Conservation (phyloP, 306 rosid species). For the Vigna hirtella region DNA sequence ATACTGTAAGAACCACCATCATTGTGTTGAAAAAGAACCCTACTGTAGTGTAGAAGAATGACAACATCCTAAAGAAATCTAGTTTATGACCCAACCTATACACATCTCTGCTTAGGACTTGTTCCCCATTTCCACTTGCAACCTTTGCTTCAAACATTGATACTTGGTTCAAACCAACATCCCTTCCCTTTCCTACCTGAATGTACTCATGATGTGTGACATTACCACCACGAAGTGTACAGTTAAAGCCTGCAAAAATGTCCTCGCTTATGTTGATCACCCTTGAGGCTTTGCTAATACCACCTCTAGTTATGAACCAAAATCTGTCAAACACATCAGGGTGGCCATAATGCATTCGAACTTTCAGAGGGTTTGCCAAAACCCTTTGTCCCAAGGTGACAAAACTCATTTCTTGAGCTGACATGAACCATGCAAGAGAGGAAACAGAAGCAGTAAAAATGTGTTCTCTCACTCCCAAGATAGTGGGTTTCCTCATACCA, state of each 20-base stretch:
- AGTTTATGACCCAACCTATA: constrained; percentile 88
- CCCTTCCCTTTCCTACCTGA: constrained; percentile 96
- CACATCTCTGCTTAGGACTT: constrained; percentile 81
- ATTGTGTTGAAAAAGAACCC: constrained; percentile 86
- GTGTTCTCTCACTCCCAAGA: constrained; percentile 93
- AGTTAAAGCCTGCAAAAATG: constrained; percentile 90
- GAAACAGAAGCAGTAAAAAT: constrained; percentile 92
- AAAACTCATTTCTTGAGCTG: constrained; percentile 92
- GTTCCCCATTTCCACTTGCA: constrained; percentile 95
- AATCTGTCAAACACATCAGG: constrained; percentile 96
- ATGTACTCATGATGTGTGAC: constrained; percentile 93
- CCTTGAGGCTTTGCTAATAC: constrained; percentile 89
- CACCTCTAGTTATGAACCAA: constrained; percentile 90
- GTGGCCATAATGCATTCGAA: constrained; percentile 95
- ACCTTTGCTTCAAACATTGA: constrained; percentile 97
- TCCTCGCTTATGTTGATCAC: constrained; percentile 94
- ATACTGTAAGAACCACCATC: constrained; percentile 78
- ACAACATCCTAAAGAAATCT: constrained; percentile 85
- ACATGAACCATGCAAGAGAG: constrained; percentile 97
- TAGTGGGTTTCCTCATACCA: constrained; percentile 80
- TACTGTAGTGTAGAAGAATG: constrained; percentile 83
- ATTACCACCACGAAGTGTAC: constrained; percentile 87
- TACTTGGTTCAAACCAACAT: constrained; percentile 86
- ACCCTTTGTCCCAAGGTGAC: constrained; percentile 95
- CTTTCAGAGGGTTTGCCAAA: constrained; percentile 81